A percentile compares a stretch with the other conserved stretches of the same genome.
phyloP scores from a whole-genome alignment of 2,329 filamentous ascomycete genomes.

The Cadophora sp. region DNA sequence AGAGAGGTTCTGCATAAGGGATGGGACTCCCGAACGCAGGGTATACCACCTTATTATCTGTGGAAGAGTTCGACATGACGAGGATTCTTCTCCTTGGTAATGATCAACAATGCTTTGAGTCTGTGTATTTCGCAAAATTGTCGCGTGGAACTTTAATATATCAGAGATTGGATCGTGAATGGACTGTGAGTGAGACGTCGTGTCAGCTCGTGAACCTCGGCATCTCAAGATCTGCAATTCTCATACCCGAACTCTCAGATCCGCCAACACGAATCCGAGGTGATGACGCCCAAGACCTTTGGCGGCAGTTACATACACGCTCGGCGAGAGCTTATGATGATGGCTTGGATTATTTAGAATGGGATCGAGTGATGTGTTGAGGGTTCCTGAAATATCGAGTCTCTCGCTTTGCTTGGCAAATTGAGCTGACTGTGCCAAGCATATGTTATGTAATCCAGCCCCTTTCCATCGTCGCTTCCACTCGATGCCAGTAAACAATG shows the following conservation, averaged over 20 bases:
- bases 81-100: no score
- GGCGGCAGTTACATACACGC: no score
- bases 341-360: background rate
- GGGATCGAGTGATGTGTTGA: background rate
- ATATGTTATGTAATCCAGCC: background rate
- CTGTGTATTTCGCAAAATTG: background rate
- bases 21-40: slow-evolving; percentile 39
- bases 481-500: background rate
- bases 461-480: slow-evolving; percentile 2
- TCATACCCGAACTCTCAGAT: background rate
- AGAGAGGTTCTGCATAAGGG: slow-evolving; percentile 45
- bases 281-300: background rate
- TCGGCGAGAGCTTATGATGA: no score
- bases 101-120: background rate
- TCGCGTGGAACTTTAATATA: background rate
- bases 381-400: background rate
- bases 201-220: slow-evolving; percentile 4
- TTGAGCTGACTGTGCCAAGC: background rate
- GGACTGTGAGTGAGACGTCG: background rate
- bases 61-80: slow-evolving; percentile 1
- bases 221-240: slow-evolving; percentile 3
- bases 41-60: slow-evolving; percentile 10
- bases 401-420: background rate
- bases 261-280: background rate
- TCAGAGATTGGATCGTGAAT: background rate